phyloP scores from a whole-genome alignment of 2,329 filamentous ascomycete genomes.

The Pestalotiopsis fici region DNA sequence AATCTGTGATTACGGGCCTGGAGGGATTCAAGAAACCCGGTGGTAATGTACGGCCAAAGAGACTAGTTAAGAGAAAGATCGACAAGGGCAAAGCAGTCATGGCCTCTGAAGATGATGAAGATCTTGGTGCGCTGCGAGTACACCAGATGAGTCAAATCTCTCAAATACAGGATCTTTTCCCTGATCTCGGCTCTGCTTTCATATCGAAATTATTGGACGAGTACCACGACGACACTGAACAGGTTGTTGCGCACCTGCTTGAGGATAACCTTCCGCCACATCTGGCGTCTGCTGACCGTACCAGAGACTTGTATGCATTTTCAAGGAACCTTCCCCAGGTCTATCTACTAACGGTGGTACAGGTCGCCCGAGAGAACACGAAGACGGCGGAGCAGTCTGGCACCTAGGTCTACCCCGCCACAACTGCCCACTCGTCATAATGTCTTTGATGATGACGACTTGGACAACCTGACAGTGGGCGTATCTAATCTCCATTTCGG shows the following conservation, averaged over 20 bases:
- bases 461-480: constrained; percentile 70
- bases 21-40: constrained; percentile 61
- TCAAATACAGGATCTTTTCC: constrained; percentile 92
- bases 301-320: constrained; percentile 58
- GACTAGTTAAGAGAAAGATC: constrained; percentile 52
- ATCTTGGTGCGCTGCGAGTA: constrained; percentile 61
- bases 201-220: constrained; percentile 77
- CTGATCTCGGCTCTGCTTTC: constrained; percentile 82
- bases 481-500: constrained; percentile 76
- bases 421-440: constrained; percentile 65
- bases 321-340: not conserved
- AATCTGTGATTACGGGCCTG: constrained; percentile 62
- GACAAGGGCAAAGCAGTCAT: constrained; percentile 66
- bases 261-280: constrained; percentile 74
- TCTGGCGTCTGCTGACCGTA: constrained; percentile 64
- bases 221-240: constrained; percentile 76
- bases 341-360: not conserved
- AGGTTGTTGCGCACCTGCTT: constrained; percentile 78
- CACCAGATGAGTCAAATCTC: constrained; percentile 84
- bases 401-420: constrained; percentile 61
- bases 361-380: constrained; percentile 27
- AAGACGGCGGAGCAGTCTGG: constrained; percentile 44
- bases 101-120: constrained; percentile 35
- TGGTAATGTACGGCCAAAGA: constrained; percentile 50
- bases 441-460: constrained; percentile 77